Evolutionary conservation across 495 filamentous ascomycete genomes (phyloP).

Genomic region (Lepraria neglecta): DNA sequence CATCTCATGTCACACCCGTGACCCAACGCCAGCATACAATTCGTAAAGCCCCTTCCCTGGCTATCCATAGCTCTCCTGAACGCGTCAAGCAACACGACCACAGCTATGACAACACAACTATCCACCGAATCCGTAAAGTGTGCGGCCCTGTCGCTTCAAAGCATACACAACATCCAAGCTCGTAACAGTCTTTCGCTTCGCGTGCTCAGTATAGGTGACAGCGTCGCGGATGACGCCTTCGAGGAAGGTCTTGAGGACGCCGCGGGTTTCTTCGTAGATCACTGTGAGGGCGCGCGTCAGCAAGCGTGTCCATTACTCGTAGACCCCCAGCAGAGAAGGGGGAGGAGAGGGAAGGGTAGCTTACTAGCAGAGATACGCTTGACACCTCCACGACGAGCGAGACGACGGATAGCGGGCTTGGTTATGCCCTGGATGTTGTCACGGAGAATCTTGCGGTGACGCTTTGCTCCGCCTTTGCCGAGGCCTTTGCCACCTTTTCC

Average conservation of each 20-base stretch:
- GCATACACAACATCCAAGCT: conserved; percentile 94
- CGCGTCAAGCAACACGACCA: not conserved
- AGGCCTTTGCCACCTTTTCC: conserved; percentile 85
- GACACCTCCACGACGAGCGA: conserved; percentile 55
- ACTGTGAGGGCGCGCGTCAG: conserved; percentile 33
- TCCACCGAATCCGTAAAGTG: conserved; percentile 97
- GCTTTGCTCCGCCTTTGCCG: conserved; percentile 95
- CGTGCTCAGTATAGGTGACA: conserved; percentile 96
- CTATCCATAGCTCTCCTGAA: not conserved
- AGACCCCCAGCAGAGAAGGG: not conserved
- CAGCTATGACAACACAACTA: conserved; percentile 43
- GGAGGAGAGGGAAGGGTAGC: conserved; percentile 11
- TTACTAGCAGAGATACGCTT: conserved; percentile 59
- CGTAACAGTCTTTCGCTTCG: conserved; percentile 96
- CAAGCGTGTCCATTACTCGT: not conserved
- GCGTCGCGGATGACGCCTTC: conserved; percentile 77
- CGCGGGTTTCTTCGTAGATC: conserved; percentile 66
- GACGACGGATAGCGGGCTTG: conserved; percentile 65
- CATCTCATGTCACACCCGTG: not conserved
- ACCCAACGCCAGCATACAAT: conserved; percentile 1
- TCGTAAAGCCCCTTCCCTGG: not conserved
- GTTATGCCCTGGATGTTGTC: conserved; percentile 96
- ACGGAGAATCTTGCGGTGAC: conserved; percentile 97
- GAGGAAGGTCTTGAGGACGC: conserved; percentile 61
- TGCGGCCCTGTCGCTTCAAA: conserved; percentile 91